A percentile compares a stretch with the other conserved stretches of the same genome.
These are phyloP conservation scores for Scenedesmus sp. DNA, from an alignment of 163 green algal species.

Conservation along the genomic window DNA sequence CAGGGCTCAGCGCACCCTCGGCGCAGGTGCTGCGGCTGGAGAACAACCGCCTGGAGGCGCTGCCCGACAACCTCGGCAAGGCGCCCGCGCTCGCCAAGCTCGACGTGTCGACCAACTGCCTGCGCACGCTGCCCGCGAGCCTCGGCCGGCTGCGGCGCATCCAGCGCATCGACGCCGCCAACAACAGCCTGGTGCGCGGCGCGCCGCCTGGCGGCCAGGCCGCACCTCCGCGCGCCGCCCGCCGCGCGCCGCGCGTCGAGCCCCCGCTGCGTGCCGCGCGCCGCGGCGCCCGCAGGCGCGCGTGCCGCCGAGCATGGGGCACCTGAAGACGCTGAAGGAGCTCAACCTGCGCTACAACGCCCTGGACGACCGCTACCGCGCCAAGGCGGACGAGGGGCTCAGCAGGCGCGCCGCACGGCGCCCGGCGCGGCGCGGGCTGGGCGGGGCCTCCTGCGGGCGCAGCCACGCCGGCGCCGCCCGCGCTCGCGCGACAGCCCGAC, in stretches of 20 bases:
- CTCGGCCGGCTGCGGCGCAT: conserved; percentile 76
- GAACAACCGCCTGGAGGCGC: conserved; percentile 79
- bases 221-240: too few species aligned
- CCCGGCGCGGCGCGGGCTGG: too few species aligned
- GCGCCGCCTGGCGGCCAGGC: too few species aligned
- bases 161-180: conserved; percentile 74
- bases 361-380: conserved; percentile 69
- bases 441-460: too few species aligned
- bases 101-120: conserved; percentile 81
- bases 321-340: conserved; percentile 87
- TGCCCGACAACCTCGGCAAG: conserved; percentile 80
- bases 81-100: conserved; percentile 72
- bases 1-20: too few species aligned
- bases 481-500: too few species aligned
- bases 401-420: conserved; percentile 46
- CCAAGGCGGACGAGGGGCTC: conserved; percentile 75
- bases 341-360: conserved; percentile 80
- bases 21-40: conserved; percentile 68
- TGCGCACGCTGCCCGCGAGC: conserved; percentile 74
- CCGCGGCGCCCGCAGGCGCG: too few species aligned
- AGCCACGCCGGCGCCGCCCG: too few species aligned
- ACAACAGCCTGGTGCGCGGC: conserved; percentile 82
- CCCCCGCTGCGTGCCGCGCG: too few species aligned
- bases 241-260: too few species aligned
- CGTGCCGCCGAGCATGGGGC: conserved; percentile 79